These are phyloP conservation scores for Borovskyia barvae DNA, from an alignment of 208 protist species.

Conservation along the genomic window DNA sequence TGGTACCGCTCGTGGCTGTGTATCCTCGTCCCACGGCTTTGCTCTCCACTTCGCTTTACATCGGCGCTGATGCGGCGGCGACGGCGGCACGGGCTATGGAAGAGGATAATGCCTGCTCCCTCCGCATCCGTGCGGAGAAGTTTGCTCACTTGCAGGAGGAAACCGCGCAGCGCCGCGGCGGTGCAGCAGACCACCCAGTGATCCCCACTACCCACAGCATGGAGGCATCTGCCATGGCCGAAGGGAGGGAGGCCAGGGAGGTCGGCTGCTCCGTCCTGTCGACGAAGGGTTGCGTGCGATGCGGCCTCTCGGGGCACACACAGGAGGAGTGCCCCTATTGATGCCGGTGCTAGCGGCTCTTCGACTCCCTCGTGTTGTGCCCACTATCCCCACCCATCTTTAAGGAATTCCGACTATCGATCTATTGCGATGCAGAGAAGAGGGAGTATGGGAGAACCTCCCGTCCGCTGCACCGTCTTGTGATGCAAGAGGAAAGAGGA, in stretches of 20 bases:
- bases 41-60: slow-evolving; percentile 16
- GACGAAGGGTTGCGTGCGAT: slow-evolving; percentile 44
- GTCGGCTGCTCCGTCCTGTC: not conserved
- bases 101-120: slow-evolving; percentile 15
- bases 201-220: not conserved
- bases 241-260: not conserved
- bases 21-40: slow-evolving; percentile 13
- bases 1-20: slow-evolving; percentile 27
- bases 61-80: slow-evolving; percentile 4
- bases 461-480: no score
- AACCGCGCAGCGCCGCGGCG: no score
- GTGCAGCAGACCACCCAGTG: no score
- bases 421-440: no score
- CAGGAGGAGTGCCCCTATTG: slow-evolving; percentile 45
- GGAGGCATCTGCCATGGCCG: not conserved
- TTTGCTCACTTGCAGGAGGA: slow-evolving; percentile 8
- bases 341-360: not conserved
- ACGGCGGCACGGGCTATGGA: slow-evolving; percentile 1
- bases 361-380: not conserved
- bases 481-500: no score
- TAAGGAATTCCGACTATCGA: not conserved
- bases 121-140: slow-evolving; percentile 29
- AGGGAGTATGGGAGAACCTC: no score
- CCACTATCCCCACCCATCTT: not conserved
- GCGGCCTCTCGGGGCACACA: slow-evolving; percentile 56